Percentiles rank a stretch among this genome's conserved stretches.
phyloP scores from a whole-genome alignment of 1,139 yeast genomes.

The Candida sp. region DNA sequence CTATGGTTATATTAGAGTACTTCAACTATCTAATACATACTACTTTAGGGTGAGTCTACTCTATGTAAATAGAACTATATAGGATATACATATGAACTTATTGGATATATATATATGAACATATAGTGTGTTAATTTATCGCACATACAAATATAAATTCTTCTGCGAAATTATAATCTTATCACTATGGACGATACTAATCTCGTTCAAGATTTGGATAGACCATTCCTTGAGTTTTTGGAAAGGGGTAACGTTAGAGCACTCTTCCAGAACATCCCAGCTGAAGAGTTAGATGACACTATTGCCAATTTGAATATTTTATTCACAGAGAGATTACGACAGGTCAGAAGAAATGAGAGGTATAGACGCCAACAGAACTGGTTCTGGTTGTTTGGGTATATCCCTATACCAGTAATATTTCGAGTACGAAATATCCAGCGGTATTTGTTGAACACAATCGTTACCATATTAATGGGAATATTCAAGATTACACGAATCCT shows the following conservation, averaged over 20 bases:
- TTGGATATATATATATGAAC: too few relatives aligned
- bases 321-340: constrained; percentile 1
- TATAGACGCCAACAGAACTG: constrained; percentile 2
- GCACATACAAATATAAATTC: too few relatives aligned
- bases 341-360: not conserved
- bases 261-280: constrained; percentile 12
- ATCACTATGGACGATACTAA: constrained; percentile 10
- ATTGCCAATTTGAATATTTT: constrained; percentile 12
- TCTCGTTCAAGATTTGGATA: constrained; percentile 20
- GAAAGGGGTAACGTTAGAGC: constrained; percentile 15
- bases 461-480: constrained; percentile 4
- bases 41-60: too few relatives aligned
- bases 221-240: constrained; percentile 18
- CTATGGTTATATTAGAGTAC: too few relatives aligned
- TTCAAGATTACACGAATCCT: constrained; percentile 14
- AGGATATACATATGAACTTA: too few relatives aligned
- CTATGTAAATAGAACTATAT: too few relatives aligned
- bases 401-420: constrained; percentile 26
- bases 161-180: not conserved
- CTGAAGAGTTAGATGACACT: constrained; percentile 12
- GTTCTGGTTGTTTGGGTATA: constrained; percentile 12
- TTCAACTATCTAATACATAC: too few relatives aligned
- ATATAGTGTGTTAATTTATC: too few relatives aligned
- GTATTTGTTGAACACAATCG: not conserved
- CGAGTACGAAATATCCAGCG: not conserved